A percentile compares a stretch with the other conserved stretches of the same genome.
phyloP scores from a whole-genome alignment of 2,329 filamentous ascomycete species.

The Tolypocladium album region DNA sequence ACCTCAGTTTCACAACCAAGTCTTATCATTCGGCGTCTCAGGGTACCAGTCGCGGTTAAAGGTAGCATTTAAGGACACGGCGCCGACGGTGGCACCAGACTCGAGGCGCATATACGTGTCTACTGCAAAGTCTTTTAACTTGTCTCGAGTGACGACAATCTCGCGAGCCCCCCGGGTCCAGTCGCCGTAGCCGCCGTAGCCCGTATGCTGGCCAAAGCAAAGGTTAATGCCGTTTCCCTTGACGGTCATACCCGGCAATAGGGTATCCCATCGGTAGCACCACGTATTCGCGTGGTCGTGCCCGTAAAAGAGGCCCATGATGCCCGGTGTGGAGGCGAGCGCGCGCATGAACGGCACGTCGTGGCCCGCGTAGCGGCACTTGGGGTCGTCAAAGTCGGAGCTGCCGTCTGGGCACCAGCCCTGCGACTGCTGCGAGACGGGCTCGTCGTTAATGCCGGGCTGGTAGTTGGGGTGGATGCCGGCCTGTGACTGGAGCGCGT shows the following conservation, averaged over 20 bases:
- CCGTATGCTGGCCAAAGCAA: constrained; percentile 53
- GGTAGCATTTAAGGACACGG: constrained; percentile 38
- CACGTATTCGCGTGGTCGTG: constrained; percentile 57
- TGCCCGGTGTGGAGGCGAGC: constrained; percentile 38
- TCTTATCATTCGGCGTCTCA: too few species aligned
- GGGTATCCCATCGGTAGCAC: constrained; percentile 39
- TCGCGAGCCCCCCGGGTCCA: constrained; percentile 53
- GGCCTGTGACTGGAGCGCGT: constrained; percentile 22
- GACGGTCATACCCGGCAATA: constrained; percentile 20
- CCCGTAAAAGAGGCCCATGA: constrained; percentile 50
- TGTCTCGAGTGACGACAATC: constrained; percentile 34
- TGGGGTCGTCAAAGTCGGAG: too few species aligned
- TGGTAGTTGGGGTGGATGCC: constrained; percentile 23
- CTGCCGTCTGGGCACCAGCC: constrained; percentile 33
- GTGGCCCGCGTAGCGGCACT: too few species aligned
- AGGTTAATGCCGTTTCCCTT: constrained; percentile 32
- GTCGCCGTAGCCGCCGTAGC: constrained; percentile 58
- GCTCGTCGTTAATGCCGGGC: constrained; percentile 36
- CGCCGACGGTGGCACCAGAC: constrained; percentile 37
- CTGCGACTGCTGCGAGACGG: constrained; percentile 28
- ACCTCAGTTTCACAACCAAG: too few species aligned
- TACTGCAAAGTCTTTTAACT: constrained; percentile 26
- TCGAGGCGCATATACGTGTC: constrained; percentile 54
- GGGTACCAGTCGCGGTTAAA: too few species aligned
- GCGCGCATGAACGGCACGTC: constrained; percentile 55